A percentile compares a stretch with the other conserved stretches of the same genome.
These are phyloP conservation scores for Geotrichum phurueaensis DNA, from an alignment of 1,139 yeast genomes.

Conservation along the genomic window DNA sequence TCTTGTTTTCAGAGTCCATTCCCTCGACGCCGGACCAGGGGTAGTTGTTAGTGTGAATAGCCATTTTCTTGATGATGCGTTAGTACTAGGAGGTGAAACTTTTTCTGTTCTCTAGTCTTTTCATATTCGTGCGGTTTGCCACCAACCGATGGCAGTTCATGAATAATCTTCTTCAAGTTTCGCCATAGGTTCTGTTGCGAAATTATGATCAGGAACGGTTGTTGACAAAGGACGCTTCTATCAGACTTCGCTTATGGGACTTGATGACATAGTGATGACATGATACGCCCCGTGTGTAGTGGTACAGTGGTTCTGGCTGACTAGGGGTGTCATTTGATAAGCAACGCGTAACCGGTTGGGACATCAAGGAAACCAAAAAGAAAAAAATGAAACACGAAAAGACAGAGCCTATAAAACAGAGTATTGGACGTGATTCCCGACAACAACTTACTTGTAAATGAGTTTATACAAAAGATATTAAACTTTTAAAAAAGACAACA, in stretches of 20 bases:
- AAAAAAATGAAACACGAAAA: background rate
- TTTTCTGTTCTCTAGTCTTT: background rate
- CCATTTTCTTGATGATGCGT: background rate
- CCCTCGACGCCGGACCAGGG: constrained; percentile 16
- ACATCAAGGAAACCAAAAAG: background rate
- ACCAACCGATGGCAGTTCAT: background rate
- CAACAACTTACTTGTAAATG: background rate
- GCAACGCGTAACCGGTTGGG: background rate
- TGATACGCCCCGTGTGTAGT: background rate
- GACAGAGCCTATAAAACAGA: background rate
- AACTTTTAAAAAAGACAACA: background rate
- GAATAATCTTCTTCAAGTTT: background rate
- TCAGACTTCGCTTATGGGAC: background rate
- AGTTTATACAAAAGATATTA: background rate
- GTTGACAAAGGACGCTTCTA: background rate
- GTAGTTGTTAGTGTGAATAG: constrained; percentile 11
- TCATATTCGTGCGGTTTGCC: background rate
- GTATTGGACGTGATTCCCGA: background rate
- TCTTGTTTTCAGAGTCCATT: constrained; percentile 13
- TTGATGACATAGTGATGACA: background rate
- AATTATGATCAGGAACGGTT: background rate
- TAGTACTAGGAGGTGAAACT: background rate
- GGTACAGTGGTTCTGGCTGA: no score
- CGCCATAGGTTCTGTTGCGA: background rate
- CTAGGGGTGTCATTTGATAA: background rate